Evolutionary conservation across 441 rosid genomes (phyloP), one percentile per base, ranked within the genome.

Genomic region (California macrophylla): DNA sequence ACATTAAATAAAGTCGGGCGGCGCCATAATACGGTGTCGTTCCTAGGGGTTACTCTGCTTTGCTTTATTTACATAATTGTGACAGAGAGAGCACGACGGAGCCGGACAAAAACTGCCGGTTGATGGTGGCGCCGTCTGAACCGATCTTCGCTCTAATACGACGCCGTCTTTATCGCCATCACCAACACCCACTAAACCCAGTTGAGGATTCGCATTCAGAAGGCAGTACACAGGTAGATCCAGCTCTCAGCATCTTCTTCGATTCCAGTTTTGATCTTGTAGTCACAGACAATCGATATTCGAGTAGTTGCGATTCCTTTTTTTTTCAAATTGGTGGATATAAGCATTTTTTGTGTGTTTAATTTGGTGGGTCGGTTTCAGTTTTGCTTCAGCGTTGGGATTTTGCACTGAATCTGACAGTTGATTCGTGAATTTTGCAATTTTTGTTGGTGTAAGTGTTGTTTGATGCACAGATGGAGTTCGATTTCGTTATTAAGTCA

Each of bases 21-120:
- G 60, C 60, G 60, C 8, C 60, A 52, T 1, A 18, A 52, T 52
- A 52, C 61, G 61, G 25, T 26, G 61, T 0, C 61, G 61, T 54
- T 54, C 18, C 16, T n/a, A 40, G 50, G 15, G 42, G 12, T 38
- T 32, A 32, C 6, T 32, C 2, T 40, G 15, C 15, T 40, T 40
- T 13, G 10, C 15, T 40, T 40, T 40, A 10, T 2, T 5, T 40
- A 40, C 13, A 40, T 40, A 40, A 40, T 13, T 2, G 50, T 3
- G 50, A 12, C 50, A 40, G 50, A 2, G 13, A 34, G 38, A 67
- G 71, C 75, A 72, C 77, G 77, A 67, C 62, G 72, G 71, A 12
- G 73, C 73, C 69, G 69, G 42, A 58, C 72, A 67, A 24, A 15
- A 9, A 4, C 68, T 3, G 76, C 63, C 58, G 70, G 65, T 69